phyloP scores from a whole-genome alignment of 345 rosid species.

The Linum tenue region DNA sequence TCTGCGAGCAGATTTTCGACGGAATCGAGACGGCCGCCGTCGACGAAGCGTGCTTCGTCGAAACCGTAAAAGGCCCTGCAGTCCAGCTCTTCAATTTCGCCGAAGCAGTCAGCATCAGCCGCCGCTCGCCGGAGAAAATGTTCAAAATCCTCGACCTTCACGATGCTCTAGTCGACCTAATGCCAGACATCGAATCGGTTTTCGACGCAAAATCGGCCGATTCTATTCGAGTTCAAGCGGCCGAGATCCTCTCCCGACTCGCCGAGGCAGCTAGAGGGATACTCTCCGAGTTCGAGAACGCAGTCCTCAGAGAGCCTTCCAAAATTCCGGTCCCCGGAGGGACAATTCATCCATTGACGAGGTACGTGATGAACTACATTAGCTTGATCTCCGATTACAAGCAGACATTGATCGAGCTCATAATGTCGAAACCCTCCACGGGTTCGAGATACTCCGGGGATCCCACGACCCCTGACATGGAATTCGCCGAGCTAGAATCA shows the following conservation, averaged over 20 bases:
- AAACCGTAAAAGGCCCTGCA: conserved; percentile 73
- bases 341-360: conserved; percentile 83
- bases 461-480: conserved; percentile 65
- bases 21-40: conserved; percentile 46
- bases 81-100: conserved; percentile 75
- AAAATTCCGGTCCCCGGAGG: conserved; percentile 79
- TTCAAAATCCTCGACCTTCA: conserved; percentile 87
- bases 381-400: conserved; percentile 89
- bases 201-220: conserved; percentile 55
- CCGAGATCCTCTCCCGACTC: conserved; percentile 67
- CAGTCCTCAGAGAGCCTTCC: conserved; percentile 70
- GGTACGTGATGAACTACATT: conserved; percentile 94
- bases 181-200: conserved; percentile 71
- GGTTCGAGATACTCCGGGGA: conserved; percentile 72
- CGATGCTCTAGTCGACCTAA: conserved; percentile 57
- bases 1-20: conserved; percentile 75
- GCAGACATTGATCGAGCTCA: conserved; percentile 60
- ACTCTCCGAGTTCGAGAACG: conserved; percentile 73
- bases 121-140: conserved; percentile 86
- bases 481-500: conserved; percentile 57
- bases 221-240: conserved; percentile 55
- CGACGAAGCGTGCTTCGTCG: conserved; percentile 75
- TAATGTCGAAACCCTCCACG: conserved; percentile 65
- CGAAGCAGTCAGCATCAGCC: conserved; percentile 78
- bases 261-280: conserved; percentile 86